phyloP scores from a whole-genome alignment of 352 stramenopile genomes.

The Chrysophaeum taylorii region DNA sequence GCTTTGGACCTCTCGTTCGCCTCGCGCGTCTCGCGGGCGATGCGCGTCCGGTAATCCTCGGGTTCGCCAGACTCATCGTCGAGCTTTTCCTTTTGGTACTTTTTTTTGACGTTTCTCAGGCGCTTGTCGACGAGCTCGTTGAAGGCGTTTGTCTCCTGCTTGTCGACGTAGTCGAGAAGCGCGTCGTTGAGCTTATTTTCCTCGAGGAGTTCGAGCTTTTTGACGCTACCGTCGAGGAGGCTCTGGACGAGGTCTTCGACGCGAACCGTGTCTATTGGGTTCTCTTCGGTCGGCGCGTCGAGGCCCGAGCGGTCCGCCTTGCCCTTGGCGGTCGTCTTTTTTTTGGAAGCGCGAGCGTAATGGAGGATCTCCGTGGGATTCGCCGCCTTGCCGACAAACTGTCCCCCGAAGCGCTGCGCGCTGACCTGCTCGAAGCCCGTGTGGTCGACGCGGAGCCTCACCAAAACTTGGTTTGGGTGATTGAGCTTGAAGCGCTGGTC shows the following conservation, averaged over 20 bases:
- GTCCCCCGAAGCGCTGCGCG: constrained; percentile 54
- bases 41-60: background rate
- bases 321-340: constrained; percentile 10
- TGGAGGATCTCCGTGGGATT: constrained; percentile 62
- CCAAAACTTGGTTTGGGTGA: constrained; percentile 45
- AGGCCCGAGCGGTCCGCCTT: constrained; percentile 19
- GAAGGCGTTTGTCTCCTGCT: constrained; percentile 40
- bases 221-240: constrained; percentile 37
- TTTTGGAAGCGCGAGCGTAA: constrained; percentile 37
- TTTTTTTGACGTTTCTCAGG: constrained; percentile 27
- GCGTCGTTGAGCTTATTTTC: constrained; percentile 28
- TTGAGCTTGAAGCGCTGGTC: constrained; percentile 33
- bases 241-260: constrained; percentile 59
- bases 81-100: background rate
- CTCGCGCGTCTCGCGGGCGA: background rate
- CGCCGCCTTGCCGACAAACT: constrained; percentile 54
- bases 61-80: background rate
- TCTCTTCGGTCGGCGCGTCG: constrained; percentile 40
- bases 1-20: background rate
- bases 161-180: constrained; percentile 55
- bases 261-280: constrained; percentile 47
- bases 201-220: constrained; percentile 37
- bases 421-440: constrained; percentile 58
- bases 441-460: constrained; percentile 58
- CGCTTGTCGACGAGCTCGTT: constrained; percentile 25